These are phyloP conservation scores for Coniochaeta sp. DNA, from an alignment of 2,329 filamentous ascomycete species.

Conservation along the genomic window DNA sequence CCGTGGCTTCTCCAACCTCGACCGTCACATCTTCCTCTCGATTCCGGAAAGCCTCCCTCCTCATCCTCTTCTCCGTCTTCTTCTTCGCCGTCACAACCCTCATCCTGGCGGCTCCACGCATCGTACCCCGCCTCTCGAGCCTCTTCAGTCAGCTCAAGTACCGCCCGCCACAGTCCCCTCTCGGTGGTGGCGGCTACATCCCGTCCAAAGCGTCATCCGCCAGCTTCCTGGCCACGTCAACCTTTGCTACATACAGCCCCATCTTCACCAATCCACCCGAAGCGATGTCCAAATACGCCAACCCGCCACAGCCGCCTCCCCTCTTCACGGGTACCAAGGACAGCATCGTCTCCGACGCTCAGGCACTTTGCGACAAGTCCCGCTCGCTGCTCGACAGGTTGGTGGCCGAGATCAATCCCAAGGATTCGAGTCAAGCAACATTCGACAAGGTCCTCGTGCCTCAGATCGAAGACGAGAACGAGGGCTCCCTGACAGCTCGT, in stretches of 20 bases:
- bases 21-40: constrained; percentile 14
- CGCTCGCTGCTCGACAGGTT: constrained; percentile 60
- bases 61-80: constrained; percentile 43
- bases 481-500: constrained; percentile 47
- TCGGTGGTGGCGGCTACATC: constrained; percentile 10
- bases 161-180: constrained; percentile 20
- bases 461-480: constrained; percentile 67
- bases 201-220: constrained; percentile 4
- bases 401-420: constrained; percentile 49
- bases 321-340: constrained; percentile 69
- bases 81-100: constrained; percentile 47
- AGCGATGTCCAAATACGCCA: constrained; percentile 60
- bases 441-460: constrained; percentile 53
- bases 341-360: constrained; percentile 59
- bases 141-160: constrained; percentile 48
- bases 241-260: constrained; percentile 22
- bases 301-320: constrained; percentile 70
- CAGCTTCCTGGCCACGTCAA: constrained; percentile 2
- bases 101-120: constrained; percentile 61
- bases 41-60: constrained; percentile 15
- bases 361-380: constrained; percentile 55
- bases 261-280: constrained; percentile 45
- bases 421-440: constrained; percentile 41
- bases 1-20: constrained; percentile 24
- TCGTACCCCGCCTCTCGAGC: constrained; percentile 49